These are phyloP conservation scores for Sporothrix schenckii DNA, from an alignment of 2,329 filamentous ascomycete genomes.

Conservation along the genomic window DNA sequence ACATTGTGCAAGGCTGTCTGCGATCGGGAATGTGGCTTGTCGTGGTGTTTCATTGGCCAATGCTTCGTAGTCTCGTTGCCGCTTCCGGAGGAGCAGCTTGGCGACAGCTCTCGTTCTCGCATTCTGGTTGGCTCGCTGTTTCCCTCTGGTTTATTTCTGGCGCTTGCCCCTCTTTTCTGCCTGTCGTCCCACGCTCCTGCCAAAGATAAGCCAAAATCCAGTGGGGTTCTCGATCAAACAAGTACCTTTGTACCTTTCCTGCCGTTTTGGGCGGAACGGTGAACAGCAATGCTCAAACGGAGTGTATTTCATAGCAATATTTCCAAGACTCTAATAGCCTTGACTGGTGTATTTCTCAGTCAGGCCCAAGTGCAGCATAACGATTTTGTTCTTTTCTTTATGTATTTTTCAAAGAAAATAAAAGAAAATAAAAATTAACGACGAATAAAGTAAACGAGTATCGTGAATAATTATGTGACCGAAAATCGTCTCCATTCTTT, in stretches of 20 bases:
- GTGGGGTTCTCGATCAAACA: slow-evolving; percentile 18
- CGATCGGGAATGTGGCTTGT: slow-evolving; percentile 19
- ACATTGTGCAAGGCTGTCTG: slow-evolving; percentile 26
- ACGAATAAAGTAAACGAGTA: neutral
- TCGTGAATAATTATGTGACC: neutral
- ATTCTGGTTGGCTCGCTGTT: slow-evolving; percentile 16
- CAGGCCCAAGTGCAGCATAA: neutral
- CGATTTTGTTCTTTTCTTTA: neutral
- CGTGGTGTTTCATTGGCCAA: slow-evolving; percentile 6
- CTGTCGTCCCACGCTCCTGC: neutral
- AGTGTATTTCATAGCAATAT: neutral
- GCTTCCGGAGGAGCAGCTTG: slow-evolving; percentile 1
- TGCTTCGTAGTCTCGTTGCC: neutral
- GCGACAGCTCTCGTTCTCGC: neutral
- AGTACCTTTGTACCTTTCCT: slow-evolving; percentile 10
- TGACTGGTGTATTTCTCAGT: neutral
- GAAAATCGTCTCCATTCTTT: neutral
- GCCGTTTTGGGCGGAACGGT: slow-evolving; percentile 16
- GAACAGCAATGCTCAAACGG: neutral
- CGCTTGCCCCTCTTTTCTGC: slow-evolving; percentile 16
- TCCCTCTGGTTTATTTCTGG: slow-evolving; percentile 19
- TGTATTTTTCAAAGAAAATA: neutral
- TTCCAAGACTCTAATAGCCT: neutral
- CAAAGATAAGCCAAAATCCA: neutral
- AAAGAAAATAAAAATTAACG: neutral